A percentile compares a stretch with the other conserved stretches of the same genome.
Evolutionary conservation across 169 alveolate species (phyloP).

Genomic region (Plasmodium gonderi): DNA sequence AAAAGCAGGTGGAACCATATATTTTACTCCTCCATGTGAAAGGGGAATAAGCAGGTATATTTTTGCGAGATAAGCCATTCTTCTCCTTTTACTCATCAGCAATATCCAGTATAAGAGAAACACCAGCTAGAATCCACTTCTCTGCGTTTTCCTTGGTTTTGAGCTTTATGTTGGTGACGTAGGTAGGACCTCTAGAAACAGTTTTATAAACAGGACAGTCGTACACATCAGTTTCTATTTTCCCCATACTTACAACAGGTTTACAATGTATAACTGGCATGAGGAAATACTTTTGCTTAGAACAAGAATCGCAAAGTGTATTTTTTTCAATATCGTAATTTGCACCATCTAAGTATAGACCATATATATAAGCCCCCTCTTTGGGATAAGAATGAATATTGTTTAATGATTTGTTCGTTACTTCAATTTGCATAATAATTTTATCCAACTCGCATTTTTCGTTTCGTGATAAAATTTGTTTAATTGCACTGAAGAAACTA

Average conservation of each 20-base stretch:
- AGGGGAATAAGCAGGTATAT: too few species aligned
- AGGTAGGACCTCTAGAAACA: constrained; percentile 93
- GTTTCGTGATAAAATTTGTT: constrained; percentile 93
- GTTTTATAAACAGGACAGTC: constrained; percentile 95
- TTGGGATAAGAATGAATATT: constrained; percentile 91
- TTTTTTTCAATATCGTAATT: constrained; percentile 92
- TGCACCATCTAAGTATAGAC: constrained; percentile 93
- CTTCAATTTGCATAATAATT: constrained; percentile 94
- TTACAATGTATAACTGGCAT: constrained; percentile 96
- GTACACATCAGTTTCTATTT: constrained; percentile 92
- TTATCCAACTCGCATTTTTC: constrained; percentile 93
- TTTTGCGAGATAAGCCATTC: neutral
- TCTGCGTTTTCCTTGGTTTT: constrained; percentile 94
- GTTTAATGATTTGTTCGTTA: constrained; percentile 91
- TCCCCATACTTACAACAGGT: constrained; percentile 84
- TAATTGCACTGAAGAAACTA: constrained; percentile 97
- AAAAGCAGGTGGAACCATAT: too few species aligned
- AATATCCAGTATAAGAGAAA: constrained; percentile 95
- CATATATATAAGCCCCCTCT: constrained; percentile 93
- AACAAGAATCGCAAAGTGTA: constrained; percentile 92
- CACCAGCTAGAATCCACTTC: constrained; percentile 98
- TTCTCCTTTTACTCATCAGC: constrained; percentile 91
- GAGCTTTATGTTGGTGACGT: constrained; percentile 94
- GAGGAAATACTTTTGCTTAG: constrained; percentile 94
- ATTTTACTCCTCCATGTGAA: too few species aligned